Percentiles rank a stretch among this genome's conserved stretches.
Evolutionary conservation across 768 basidiomycete species (phyloP).

Genomic region (Suillus decipiens): DNA sequence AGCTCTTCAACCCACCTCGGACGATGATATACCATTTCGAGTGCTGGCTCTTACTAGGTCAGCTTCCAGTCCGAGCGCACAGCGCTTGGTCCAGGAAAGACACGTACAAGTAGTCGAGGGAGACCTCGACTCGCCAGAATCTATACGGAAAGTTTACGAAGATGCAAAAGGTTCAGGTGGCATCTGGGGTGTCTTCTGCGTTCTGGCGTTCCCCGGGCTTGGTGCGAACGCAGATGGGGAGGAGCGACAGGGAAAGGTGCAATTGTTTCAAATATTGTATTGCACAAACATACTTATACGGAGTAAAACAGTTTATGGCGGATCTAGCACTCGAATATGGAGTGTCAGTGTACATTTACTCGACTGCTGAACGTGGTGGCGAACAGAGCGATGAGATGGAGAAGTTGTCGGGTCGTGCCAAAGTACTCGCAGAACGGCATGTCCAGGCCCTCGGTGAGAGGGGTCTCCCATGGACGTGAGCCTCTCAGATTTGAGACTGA

Average conservation of each 20-base stretch:
- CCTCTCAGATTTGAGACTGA: not conserved
- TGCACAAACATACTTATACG: not conserved
- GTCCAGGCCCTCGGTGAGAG: conserved; percentile 31
- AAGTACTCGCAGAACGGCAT: conserved; percentile 40
- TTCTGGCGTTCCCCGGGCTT: conserved; percentile 42
- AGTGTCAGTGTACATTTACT: conserved; percentile 38
- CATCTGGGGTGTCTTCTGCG: conserved; percentile 43
- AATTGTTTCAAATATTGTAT: not conserved
- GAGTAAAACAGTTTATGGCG: conserved; percentile 30
- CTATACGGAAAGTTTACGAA: conserved; percentile 37
- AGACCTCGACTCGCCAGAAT: conserved; percentile 32
- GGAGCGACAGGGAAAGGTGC: conserved; percentile 42
- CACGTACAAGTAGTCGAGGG: conserved; percentile 39
- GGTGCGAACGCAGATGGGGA: conserved; percentile 42
- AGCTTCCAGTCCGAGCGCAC: conserved; percentile 29
- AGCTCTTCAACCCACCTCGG: conserved; percentile 22
- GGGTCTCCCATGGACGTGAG: conserved; percentile 42
- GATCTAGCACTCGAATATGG: conserved; percentile 39
- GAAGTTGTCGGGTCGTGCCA: conserved; percentile 29
- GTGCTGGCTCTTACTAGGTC: conserved; percentile 41
- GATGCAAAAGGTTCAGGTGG: conserved; percentile 30
- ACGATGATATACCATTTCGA: conserved; percentile 26
- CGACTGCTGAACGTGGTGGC: conserved; percentile 40
- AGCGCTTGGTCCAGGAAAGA: conserved; percentile 23
- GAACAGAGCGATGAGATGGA: conserved; percentile 36